A percentile compares a stretch with the other conserved stretches of the same genome.
These are phyloP conservation scores for Endothia cerciana DNA, from an alignment of 2,329 filamentous ascomycete species.

Conservation along the genomic window DNA sequence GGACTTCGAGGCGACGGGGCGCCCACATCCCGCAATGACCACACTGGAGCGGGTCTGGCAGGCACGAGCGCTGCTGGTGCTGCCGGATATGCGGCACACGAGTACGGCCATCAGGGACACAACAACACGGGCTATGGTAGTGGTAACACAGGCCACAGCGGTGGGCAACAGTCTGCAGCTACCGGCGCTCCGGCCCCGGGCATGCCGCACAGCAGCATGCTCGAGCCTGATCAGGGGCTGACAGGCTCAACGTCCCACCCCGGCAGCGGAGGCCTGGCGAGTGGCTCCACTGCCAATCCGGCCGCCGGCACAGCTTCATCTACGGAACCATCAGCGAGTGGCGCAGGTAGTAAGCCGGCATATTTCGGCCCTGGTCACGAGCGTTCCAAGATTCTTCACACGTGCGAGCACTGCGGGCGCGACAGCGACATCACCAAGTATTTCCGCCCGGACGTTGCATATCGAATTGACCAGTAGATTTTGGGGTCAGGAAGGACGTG, in stretches of 20 bases:
- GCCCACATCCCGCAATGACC: constrained; percentile 28
- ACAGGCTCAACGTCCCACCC: background rate
- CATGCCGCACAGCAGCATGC: constrained; percentile 23
- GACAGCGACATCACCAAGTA: constrained; percentile 34
- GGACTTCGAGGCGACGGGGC: constrained; percentile 18
- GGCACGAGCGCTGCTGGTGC: constrained; percentile 16
- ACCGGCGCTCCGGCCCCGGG: constrained; percentile 13
- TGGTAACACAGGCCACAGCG: constrained; percentile 19
- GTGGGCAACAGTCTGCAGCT: background rate
- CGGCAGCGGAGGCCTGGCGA: background rate
- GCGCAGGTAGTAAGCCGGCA: constrained; percentile 12
- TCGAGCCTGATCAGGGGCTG: constrained; percentile 24
- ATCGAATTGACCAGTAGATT: constrained; percentile 29
- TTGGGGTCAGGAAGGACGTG: background rate
- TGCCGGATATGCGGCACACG: constrained; percentile 28
- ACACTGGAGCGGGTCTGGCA: constrained; percentile 15
- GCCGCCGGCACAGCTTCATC: constrained; percentile 1
- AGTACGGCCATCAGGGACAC: constrained; percentile 23
- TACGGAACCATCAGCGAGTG: background rate
- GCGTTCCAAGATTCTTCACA: constrained; percentile 31
- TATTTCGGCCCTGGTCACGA: constrained; percentile 33
- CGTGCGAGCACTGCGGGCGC: constrained; percentile 31
- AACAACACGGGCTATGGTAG: constrained; percentile 6
- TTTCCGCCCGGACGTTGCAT: constrained; percentile 33
- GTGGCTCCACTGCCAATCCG: background rate